These are phyloP conservation scores for Chaetomium sp. DNA, from an alignment of 2,329 filamentous ascomycete species.

Conservation along the genomic window DNA sequence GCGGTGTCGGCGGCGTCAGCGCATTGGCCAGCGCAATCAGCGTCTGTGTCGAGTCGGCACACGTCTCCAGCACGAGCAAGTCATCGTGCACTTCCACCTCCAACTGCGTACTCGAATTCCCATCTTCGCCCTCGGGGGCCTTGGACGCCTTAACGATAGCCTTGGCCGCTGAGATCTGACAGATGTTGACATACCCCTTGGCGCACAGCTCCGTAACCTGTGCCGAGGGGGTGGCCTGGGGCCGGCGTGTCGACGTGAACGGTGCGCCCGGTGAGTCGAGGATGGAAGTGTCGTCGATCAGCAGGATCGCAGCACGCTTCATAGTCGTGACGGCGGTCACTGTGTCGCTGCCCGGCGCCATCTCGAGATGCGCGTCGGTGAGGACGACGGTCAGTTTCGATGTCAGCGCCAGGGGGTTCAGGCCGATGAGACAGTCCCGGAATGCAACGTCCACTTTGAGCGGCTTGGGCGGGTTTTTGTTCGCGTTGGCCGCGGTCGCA, in stretches of 20 bases:
- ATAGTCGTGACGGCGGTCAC: slow-evolving; percentile 61
- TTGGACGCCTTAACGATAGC: slow-evolving; percentile 55
- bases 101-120: slow-evolving; percentile 48
- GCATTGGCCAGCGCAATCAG: slow-evolving; percentile 73
- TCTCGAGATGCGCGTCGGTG: slow-evolving; percentile 67
- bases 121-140: slow-evolving; percentile 42
- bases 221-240: slow-evolving; percentile 36
- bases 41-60: slow-evolving; percentile 94
- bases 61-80: slow-evolving; percentile 85
- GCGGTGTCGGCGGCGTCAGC: slow-evolving; percentile 74
- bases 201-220: slow-evolving; percentile 53
- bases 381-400: slow-evolving; percentile 76
- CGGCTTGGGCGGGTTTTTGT: slow-evolving; percentile 35
- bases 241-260: slow-evolving; percentile 33
- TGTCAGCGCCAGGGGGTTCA: slow-evolving; percentile 69
- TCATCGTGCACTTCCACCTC: slow-evolving; percentile 80
- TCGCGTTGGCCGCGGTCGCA: slow-evolving; percentile 8
- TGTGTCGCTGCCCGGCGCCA: slow-evolving; percentile 58
- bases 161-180: slow-evolving; percentile 77
- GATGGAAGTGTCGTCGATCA: slow-evolving; percentile 67
- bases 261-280: slow-evolving; percentile 33
- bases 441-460: slow-evolving; percentile 68
- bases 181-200: slow-evolving; percentile 77
- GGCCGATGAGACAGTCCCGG: slow-evolving; percentile 71
- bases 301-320: slow-evolving; percentile 72